Evolutionary conservation across 495 filamentous ascomycete genomes (phyloP), one percentile per base, ranked within the genome.

Genomic region (Daldinia grandis): DNA sequence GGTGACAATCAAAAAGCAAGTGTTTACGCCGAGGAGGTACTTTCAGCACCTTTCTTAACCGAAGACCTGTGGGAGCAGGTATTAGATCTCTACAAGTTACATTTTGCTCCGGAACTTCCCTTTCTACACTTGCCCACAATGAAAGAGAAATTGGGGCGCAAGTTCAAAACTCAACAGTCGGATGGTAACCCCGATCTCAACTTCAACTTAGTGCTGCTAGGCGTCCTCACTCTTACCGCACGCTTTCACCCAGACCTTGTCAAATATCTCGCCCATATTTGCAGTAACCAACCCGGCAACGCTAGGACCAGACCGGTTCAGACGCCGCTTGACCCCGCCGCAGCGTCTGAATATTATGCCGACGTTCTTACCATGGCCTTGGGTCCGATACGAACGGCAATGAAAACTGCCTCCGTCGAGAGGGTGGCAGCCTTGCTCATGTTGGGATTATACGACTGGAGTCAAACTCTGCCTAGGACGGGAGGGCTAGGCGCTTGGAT

Each of bases 371-470:
- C 88, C 68, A 87, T 84, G 78, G 87, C 87, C 50, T 85, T 92
- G 62, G 88, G 87, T 42, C 86, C 73, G 61, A 81, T 85, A 75
- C 82, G 77, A 76, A 85, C 76, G 68, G 82, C 76, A 71, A 90
- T 82, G 83, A 87, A 75, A 62, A 83, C 58, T 71, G 89, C 73
- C 72, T 90, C 84, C 9, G 82, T 96, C 5, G 88, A 94, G 61
- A 85, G 89, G 24, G 88, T 91, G 3, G 92, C 95, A 72, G 91
- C 90, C 4, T 82, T 92, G 19, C 80, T 95, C 47, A 95, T 96
- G 92, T 82, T 97, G 9, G 91, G 88, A 0, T 82, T 95, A 21
- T 92, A 95, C 71, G 92, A 95, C 73, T 95, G 93, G 92, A 90
- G 90, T 30, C 92, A 92, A 81, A 88, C 86, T 35, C 68, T 68